Percentiles rank a stretch among this genome's conserved stretches.
Evolutionary conservation across 805 yeast genomes (phyloP).

Genomic region (Zygosaccharomyces kombuchaensis): DNA sequence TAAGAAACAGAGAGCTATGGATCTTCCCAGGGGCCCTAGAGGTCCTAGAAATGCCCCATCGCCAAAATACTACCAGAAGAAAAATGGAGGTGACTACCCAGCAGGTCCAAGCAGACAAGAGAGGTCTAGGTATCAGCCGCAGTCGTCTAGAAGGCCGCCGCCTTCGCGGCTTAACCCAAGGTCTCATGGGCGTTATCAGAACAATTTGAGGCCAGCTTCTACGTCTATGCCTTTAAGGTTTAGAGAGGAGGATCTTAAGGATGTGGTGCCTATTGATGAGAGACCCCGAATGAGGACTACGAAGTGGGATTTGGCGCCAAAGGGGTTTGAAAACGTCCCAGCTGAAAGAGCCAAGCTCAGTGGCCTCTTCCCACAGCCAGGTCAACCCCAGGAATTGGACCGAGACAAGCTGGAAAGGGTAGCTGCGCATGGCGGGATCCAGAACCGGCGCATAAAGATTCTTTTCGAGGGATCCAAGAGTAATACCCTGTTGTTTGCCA

Average conservation of each 20-base stretch:
- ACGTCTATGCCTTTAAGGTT: neutral
- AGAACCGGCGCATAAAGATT: conserved; percentile 31
- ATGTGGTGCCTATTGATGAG: conserved; percentile 46
- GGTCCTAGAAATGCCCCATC: conserved; percentile 18
- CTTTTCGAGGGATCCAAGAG: conserved; percentile 34
- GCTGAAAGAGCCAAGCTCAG: conserved; percentile 75
- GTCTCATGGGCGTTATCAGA: conserved; percentile 3
- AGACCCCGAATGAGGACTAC: conserved; percentile 46
- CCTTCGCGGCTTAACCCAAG: conserved; percentile 1
- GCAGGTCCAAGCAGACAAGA: neutral
- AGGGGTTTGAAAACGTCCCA: conserved; percentile 67
- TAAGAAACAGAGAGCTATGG: conserved; percentile 14
- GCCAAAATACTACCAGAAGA: neutral
- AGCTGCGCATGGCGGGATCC: conserved; percentile 14
- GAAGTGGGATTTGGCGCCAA: conserved; percentile 68
- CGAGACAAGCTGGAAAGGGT: conserved; percentile 22
- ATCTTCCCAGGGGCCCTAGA: conserved; percentile 4
- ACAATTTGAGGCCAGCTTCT: neutral
- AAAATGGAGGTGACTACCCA: neutral
- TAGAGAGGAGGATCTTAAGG: conserved; percentile 31
- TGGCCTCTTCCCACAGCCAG: conserved; percentile 75
- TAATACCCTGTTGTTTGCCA: conserved; percentile 26
- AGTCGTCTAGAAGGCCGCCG: conserved; percentile 1
- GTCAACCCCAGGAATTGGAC: conserved; percentile 43
- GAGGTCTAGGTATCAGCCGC: conserved; percentile 3